phyloP scores from a whole-genome alignment of 345 rosid species.

The Salix viminalis region DNA sequence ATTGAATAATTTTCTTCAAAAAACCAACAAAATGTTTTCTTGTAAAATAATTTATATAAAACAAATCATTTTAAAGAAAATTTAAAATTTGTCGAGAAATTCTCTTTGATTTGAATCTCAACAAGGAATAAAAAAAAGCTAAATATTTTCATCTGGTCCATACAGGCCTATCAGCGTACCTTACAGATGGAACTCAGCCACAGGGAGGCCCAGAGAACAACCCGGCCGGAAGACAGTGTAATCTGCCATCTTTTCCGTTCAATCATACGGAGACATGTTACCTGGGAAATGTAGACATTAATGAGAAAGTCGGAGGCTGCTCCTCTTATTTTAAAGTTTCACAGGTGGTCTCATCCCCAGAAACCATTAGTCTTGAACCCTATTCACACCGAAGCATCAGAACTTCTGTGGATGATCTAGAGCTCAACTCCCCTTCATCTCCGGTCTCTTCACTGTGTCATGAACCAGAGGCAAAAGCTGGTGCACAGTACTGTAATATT shows the following conservation, averaged over 20 bases:
- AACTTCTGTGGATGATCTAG: conserved; percentile 47
- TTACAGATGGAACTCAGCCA: conserved; percentile 56
- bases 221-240: conserved; percentile 22
- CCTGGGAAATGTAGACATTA: conserved; percentile 33
- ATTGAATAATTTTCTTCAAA: no score
- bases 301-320: conserved; percentile 29
- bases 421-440: conserved; percentile 65
- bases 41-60: no score
- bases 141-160: neutral
- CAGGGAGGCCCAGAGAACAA: conserved; percentile 29
- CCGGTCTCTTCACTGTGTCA: conserved; percentile 66
- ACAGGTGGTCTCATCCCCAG: conserved; percentile 58
- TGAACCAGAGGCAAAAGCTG: conserved; percentile 27
- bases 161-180: conserved; percentile 76
- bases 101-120: neutral
- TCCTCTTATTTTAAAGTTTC: conserved; percentile 37
- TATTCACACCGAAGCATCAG: conserved; percentile 43
- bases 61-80: no score
- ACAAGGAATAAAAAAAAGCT: neutral
- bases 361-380: conserved; percentile 56
- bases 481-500: neutral
- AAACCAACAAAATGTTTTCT: no score
- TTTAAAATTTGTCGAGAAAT: no score
- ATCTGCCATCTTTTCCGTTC: conserved; percentile 35
- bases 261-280: conserved; percentile 21